phyloP scores from a whole-genome alignment of 139 green algal species.

The Eudorina sp. region DNA sequence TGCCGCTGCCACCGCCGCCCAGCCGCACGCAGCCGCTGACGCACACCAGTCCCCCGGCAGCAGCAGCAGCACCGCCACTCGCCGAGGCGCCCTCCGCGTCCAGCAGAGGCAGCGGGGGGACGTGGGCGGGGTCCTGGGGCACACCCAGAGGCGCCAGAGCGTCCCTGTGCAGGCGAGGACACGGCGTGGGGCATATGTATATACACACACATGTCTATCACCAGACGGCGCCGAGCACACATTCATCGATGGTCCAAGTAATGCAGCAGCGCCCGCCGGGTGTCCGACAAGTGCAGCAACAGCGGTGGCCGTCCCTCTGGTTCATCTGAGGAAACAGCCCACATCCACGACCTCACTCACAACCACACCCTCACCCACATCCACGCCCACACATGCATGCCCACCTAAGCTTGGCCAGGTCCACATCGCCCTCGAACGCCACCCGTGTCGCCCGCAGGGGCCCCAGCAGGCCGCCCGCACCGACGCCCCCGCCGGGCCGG shows the following conservation, averaged over 20 bases:
- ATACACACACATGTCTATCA: no score
- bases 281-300: no score
- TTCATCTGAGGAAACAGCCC: no score
- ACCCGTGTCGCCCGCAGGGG: conserved; percentile 20
- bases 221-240: no score
- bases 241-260: no score
- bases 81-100: neutral
- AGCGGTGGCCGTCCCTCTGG: no score
- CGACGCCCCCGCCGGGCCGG: neutral
- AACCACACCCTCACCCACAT: conserved; percentile 1
- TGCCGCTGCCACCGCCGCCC: neutral
- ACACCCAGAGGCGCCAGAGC: neutral
- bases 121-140: neutral
- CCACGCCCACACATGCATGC: no score
- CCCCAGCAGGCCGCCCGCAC: neutral
- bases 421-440: conserved; percentile 15
- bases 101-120: neutral
- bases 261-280: no score
- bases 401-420: conserved; percentile 28
- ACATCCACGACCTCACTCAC: no score
- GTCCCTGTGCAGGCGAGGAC: neutral
- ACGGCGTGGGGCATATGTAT: no score
- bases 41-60: neutral
- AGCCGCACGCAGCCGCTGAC: conserved; percentile 21
- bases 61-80: neutral